Percentiles rank a stretch among this genome's conserved stretches.
Evolutionary conservation across 2,329 filamentous ascomycete species (phyloP).

Genomic region (Orbilia quercus): DNA sequence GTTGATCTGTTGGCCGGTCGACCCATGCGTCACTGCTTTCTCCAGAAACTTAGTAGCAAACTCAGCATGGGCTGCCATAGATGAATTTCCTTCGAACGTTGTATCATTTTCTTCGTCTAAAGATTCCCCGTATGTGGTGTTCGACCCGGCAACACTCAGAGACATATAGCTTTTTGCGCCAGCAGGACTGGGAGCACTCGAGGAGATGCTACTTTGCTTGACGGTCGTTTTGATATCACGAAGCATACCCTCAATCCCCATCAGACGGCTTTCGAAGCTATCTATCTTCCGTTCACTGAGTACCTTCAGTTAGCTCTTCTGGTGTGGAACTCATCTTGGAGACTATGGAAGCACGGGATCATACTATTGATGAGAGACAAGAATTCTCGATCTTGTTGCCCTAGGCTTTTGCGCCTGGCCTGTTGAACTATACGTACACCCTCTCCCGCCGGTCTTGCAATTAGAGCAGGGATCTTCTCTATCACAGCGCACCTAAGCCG

Average conservation of each 20-base stretch:
- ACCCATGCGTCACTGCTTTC: constrained; percentile 67
- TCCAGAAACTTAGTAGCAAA: constrained; percentile 70
- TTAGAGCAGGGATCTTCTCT: constrained; percentile 71
- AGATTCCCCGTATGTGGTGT: neutral
- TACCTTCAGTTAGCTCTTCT: too few relatives aligned
- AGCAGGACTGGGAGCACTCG: constrained; percentile 14
- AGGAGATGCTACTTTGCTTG: constrained; percentile 55
- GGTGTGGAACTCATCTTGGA: too few relatives aligned
- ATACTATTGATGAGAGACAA: constrained; percentile 73
- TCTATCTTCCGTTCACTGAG: constrained; percentile 70
- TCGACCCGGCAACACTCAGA: neutral
- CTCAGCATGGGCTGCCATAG: constrained; percentile 67
- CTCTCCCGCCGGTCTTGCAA: constrained; percentile 68
- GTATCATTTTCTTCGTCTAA: constrained; percentile 59
- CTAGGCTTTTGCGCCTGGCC: constrained; percentile 69
- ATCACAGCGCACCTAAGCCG: constrained; percentile 69
- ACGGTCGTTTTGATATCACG: constrained; percentile 62
- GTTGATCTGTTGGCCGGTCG: constrained; percentile 64
- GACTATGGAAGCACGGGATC: constrained; percentile 58
- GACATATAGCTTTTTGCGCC: neutral
- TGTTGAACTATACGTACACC: constrained; percentile 67
- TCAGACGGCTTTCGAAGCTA: constrained; percentile 65
- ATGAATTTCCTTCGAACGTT: constrained; percentile 67
- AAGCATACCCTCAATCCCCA: constrained; percentile 66
- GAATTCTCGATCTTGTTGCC: constrained; percentile 69